phyloP scores from a whole-genome alignment of 2,329 filamentous ascomycete genomes.

The Fusarium sp. region DNA sequence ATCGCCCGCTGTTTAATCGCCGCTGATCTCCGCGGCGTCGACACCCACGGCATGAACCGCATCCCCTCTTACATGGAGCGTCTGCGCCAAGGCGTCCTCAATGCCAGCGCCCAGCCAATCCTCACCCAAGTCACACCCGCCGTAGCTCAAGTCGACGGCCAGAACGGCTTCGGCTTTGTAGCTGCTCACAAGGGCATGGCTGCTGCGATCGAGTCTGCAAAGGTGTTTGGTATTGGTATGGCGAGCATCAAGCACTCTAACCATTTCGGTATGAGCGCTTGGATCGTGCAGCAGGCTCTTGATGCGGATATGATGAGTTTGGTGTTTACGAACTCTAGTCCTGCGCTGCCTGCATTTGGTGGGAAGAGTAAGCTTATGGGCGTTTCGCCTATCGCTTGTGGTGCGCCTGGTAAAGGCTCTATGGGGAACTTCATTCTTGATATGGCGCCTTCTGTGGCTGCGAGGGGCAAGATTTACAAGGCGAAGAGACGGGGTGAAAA shows the following conservation, averaged over 20 bases:
- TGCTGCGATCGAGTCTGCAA: conserved; percentile 72
- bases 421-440: conserved; percentile 73
- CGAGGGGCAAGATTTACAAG: conserved; percentile 77
- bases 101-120: conserved; percentile 65
- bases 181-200: conserved; percentile 72
- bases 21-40: conserved; percentile 80
- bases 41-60: conserved; percentile 79
- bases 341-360: conserved; percentile 76
- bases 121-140: conserved; percentile 72
- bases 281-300: conserved; percentile 79
- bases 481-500: conserved; percentile 71
- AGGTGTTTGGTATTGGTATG: conserved; percentile 75
- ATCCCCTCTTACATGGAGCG: conserved; percentile 81
- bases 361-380: conserved; percentile 74
- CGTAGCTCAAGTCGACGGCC: conserved; percentile 71
- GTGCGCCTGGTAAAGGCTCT: conserved; percentile 68
- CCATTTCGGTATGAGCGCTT: conserved; percentile 85
- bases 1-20: conserved; percentile 74
- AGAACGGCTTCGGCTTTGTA: conserved; percentile 80
- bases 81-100: conserved; percentile 73
- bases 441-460: conserved; percentile 75
- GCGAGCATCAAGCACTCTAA: conserved; percentile 79
- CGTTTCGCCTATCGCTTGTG: conserved; percentile 77
- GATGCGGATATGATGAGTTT: conserved; percentile 75
- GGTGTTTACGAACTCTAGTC: conserved; percentile 76